These are phyloP conservation scores for Trametes villosa DNA, from an alignment of 768 basidiomycete genomes.

Conservation along the genomic window DNA sequence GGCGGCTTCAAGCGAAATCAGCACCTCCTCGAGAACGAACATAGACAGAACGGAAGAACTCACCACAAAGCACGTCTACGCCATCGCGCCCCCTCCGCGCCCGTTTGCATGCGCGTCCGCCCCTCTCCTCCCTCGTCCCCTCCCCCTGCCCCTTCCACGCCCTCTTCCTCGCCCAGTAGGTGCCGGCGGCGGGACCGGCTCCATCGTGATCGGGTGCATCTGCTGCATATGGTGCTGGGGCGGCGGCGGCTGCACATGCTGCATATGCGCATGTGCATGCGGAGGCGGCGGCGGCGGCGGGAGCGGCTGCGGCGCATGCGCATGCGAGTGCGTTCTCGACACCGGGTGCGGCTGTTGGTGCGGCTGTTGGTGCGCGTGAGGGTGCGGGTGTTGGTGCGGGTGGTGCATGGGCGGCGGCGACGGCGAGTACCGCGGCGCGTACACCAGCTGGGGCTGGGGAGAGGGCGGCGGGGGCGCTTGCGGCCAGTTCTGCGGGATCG, in stretches of 20 bases:
- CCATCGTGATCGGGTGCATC: background rate
- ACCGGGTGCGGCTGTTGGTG: background rate
- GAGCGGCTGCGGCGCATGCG: background rate
- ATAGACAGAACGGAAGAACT: background rate
- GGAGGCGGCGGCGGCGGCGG: background rate
- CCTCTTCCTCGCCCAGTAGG: slow-evolving; percentile 8
- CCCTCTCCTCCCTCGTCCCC: background rate
- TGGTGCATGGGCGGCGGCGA: background rate
- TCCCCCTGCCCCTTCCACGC: slow-evolving; percentile 9
- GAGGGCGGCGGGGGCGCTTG: background rate
- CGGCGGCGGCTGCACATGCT: background rate
- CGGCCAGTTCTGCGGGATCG: slow-evolving; percentile 10
- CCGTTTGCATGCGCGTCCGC: slow-evolving; percentile 13
- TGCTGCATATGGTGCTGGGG: slow-evolving; percentile 5
- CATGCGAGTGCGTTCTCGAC: background rate
- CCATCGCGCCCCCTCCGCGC: slow-evolving; percentile 1
- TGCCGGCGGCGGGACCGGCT: slow-evolving; percentile 2
- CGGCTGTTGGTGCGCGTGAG: slow-evolving; percentile 4
- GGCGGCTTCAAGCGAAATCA: background rate
- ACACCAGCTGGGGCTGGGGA: background rate
- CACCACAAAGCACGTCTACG: background rate
- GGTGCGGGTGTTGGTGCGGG: slow-evolving; percentile 2
- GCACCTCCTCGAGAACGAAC: background rate
- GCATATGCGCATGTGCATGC: background rate
- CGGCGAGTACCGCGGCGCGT: background rate